phyloP scores from a whole-genome alignment of 2,329 filamentous ascomycete species.

The Ophiostoma novo-ulmi region DNA sequence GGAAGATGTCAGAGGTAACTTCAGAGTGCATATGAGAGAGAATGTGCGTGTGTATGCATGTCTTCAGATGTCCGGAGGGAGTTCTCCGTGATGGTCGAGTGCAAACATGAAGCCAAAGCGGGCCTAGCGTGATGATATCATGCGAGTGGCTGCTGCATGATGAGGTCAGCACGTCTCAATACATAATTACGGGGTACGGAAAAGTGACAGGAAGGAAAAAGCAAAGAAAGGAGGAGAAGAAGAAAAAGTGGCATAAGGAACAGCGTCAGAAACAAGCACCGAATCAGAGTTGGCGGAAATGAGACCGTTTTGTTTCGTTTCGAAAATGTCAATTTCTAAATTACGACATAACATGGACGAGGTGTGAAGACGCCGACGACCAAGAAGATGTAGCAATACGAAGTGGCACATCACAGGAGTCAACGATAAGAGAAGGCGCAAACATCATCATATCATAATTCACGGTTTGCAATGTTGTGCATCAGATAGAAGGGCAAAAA shows the following conservation, averaged over 20 bases:
- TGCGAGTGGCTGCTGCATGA: not conserved
- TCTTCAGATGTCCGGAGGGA: not conserved
- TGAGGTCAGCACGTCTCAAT: constrained; percentile 17
- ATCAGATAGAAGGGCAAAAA: not conserved
- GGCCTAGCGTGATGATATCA: not conserved
- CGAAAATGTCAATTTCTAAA: not conserved
- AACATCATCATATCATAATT: not conserved
- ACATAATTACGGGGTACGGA: not conserved
- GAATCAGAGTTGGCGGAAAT: not conserved
- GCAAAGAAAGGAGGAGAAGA: not conserved
- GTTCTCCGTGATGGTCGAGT: not conserved
- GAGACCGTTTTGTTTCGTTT: constrained; percentile 3
- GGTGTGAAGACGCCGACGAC: not conserved
- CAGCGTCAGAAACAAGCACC: not conserved
- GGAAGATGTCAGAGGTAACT: not conserved
- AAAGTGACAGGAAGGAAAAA: not conserved
- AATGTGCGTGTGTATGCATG: not conserved
- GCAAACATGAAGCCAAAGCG: not conserved
- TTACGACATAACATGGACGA: not conserved
- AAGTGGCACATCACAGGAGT: no score
- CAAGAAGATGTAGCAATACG: not conserved
- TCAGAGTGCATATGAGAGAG: not conserved
- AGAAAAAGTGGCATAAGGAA: not conserved
- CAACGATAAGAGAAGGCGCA: no score
- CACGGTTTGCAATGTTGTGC: not conserved